Evolutionary conservation across 257 asterid genomes (phyloP), one percentile per base, ranked within the genome.

Genomic region (Cordia subcordata): DNA sequence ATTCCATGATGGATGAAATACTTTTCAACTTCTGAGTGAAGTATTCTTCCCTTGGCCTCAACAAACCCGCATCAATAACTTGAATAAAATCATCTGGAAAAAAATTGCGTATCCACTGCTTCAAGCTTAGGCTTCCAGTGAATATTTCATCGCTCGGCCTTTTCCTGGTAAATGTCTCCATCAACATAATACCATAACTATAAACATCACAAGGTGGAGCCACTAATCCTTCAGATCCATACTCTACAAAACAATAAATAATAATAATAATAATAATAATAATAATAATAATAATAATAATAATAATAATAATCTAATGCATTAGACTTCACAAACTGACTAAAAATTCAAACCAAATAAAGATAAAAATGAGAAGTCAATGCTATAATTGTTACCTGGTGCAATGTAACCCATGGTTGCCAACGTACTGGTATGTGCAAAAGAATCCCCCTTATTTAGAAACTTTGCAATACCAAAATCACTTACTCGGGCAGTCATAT

Each of bases 401-500:
- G 58, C 59, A 14, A 57, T 51, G 42, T 66, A 66, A 3, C 55
- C 65, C 32, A 52, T 4, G 11, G 64, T 66, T 4, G 65, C 65
- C 0, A 66, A 15, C 1, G 71, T 66, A 16, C 12, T 42, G 12
- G 71, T 66, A 5, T 20, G 46, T 8, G 8, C 38, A 23, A 16
- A 1, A 23, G 59, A 49, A 10, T 66, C 54, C 14, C 56, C 69
- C 33, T 49, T 13, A 1, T 37, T 56, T 44, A 64, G 14, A 5
- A 66, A 18, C 10, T 58, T 66, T 0, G 71, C 33, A 47, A 66
- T 52, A 10, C 71, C 71, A 50, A 58, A 66, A 40, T 66, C 71
- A n/a, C 59, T 49, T 9, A 66, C 46, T 5, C 16, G 60, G 4
- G 52, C 67, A 9, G 33, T 47, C 59, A 62, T 50, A 1, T 37